A percentile compares a stretch with the other conserved stretches of the same genome.
phyloP scores from a whole-genome alignment of 2,329 filamentous ascomycete species.

The Macrophomina tecta region DNA sequence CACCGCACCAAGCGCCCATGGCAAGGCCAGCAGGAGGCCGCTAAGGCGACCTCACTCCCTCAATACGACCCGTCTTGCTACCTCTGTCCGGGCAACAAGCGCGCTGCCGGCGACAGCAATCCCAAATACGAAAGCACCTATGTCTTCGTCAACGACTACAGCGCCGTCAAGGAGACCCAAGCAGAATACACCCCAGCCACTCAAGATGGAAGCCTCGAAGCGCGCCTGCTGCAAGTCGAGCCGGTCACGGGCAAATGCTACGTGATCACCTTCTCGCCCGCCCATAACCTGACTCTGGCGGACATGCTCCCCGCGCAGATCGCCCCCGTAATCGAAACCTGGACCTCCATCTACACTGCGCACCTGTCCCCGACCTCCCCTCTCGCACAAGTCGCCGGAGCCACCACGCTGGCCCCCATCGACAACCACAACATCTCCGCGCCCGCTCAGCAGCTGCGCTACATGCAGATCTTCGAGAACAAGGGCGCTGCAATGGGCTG shows the following conservation, averaged over 20 bases:
- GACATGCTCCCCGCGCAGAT: constrained; percentile 82
- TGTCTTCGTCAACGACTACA: constrained; percentile 97
- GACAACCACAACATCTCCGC: constrained; percentile 49
- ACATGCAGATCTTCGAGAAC: constrained; percentile 99
- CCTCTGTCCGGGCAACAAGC: constrained; percentile 87
- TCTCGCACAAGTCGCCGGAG: constrained; percentile 56
- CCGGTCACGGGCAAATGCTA: constrained; percentile 95
- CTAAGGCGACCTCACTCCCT: constrained; percentile 62
- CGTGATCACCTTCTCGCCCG: constrained; percentile 90
- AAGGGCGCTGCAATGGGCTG: constrained; percentile 98
- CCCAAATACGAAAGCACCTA: constrained; percentile 87
- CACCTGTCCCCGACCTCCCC: constrained; percentile 77
- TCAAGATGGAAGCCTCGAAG: constrained; percentile 66
- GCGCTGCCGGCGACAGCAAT: constrained; percentile 85
- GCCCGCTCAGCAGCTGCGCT: constrained; percentile 80
- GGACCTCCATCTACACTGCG: constrained; percentile 86
- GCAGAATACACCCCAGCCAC: constrained; percentile 70
- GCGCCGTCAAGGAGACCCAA: constrained; percentile 93
- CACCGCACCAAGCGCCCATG: constrained; percentile 96
- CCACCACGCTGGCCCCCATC: constrained; percentile 55
- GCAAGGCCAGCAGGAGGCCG: constrained; percentile 69
- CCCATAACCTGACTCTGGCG: constrained; percentile 89
- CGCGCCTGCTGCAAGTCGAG: constrained; percentile 79
- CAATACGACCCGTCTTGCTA: constrained; percentile 89
- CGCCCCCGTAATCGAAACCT: constrained; percentile 82